Percentiles rank a stretch among this genome's conserved stretches.
These are phyloP conservation scores for Panaeolus papilionaceus DNA, from an alignment of 768 basidiomycete species.

Conservation along the genomic window DNA sequence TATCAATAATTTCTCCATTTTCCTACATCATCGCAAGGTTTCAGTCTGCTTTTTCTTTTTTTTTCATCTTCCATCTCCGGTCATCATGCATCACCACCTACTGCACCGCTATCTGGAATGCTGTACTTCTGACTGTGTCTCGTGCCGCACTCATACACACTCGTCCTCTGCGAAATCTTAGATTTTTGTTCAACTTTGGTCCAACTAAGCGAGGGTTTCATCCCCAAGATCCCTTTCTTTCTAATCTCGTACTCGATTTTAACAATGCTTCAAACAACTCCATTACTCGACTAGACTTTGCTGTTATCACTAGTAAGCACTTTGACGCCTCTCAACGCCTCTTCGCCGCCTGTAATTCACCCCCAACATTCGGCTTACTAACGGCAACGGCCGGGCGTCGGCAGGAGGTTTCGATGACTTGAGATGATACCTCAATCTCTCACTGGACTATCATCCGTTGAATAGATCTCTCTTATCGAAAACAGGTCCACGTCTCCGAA, in stretches of 20 bases:
- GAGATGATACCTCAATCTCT: slow-evolving; percentile 4
- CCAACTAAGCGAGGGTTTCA: neutral
- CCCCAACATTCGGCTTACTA: neutral
- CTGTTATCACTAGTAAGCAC: too few relatives aligned
- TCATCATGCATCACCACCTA: too few relatives aligned
- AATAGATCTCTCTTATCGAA: slow-evolving; percentile 1
- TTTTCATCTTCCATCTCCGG: neutral
- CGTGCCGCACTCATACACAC: neutral
- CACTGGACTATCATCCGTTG: slow-evolving; percentile 6
- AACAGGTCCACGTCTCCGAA: neutral
- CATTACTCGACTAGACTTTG: too few relatives aligned
- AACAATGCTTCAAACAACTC: too few relatives aligned
- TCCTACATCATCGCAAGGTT: too few relatives aligned
- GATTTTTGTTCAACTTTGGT: neutral
- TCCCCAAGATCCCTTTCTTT: neutral
- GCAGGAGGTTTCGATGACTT: neutral
- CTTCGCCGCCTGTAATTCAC: neutral
- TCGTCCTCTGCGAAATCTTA: neutral
- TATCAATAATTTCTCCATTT: too few relatives aligned
- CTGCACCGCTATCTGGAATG: too few relatives aligned
- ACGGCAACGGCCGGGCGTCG: neutral
- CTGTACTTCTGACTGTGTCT: neutral
- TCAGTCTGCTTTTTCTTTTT: neutral
- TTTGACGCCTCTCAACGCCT: too few relatives aligned
- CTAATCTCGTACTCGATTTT: neutral